These are phyloP conservation scores for Rhizoclosmatium sp. DNA, from an alignment of 192 early-diverging fungal species.

Conservation along the genomic window DNA sequence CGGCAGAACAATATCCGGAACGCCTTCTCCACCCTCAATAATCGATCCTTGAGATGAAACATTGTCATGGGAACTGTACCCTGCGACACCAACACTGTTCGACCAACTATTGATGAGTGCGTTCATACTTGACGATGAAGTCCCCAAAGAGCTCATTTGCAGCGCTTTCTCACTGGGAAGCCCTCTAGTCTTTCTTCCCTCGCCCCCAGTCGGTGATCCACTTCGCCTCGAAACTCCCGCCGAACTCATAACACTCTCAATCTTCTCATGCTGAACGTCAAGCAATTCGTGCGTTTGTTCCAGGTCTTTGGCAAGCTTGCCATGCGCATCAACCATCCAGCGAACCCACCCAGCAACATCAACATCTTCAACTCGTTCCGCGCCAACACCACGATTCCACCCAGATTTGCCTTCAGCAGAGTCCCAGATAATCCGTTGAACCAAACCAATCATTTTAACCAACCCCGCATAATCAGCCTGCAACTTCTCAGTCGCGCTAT, in stretches of 20 bases:
- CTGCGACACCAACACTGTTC: not conserved
- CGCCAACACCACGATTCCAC: conserved; percentile 5
- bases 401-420: not conserved
- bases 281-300: conserved; percentile 33
- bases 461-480: conserved; percentile 11
- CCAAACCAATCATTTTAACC: not conserved
- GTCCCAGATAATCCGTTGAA: conserved; percentile 24
- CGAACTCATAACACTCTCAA: conserved; percentile 28
- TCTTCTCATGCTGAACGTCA: conserved; percentile 43
- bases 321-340: conserved; percentile 22
- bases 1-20: not conserved
- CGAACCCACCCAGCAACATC: conserved; percentile 30
- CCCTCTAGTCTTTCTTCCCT: not conserved
- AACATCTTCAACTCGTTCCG: conserved; percentile 34
- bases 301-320: conserved; percentile 1
- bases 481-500: conserved; percentile 31
- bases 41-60: not conserved
- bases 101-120: conserved; percentile 3
- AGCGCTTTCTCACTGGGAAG: not conserved
- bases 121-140: not conserved
- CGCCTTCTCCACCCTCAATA: not conserved
- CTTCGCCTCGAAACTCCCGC: not conserved
- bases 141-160: not conserved
- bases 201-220: not conserved
- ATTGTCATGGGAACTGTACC: conserved; percentile 11